Evolutionary conservation across 2,329 filamentous ascomycete genomes (phyloP), one percentile per base, ranked within the genome.

Genomic region (Sporothrix brunneoviolacea): DNA sequence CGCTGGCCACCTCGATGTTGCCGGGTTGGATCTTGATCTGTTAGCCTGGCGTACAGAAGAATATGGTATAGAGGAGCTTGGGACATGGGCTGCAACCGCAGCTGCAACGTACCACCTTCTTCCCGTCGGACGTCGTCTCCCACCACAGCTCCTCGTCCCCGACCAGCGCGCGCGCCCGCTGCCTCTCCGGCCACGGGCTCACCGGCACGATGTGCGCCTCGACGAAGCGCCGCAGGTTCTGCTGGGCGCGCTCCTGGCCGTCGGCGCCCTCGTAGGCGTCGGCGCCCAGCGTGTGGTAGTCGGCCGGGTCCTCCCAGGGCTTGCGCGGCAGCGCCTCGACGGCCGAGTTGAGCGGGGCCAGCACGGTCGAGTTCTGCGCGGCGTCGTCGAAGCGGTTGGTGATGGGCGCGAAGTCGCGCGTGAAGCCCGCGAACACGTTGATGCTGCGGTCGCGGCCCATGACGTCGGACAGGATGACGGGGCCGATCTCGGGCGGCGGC

Each of bases 281-380:
- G 2, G 76, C 73, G 0, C 88, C 89, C 4, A 86, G 69, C 1
- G 67, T 66, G 4, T 74, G 70, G 64, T 93, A 91, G 57, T 95
- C 90, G 47, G 76, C 68, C 0, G 86, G 80, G 55, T 91, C 73
- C 60, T 86, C 88, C 88, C 88, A 95, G 0, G 91, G 91, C 66
- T 96, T 97, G 47, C 85, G 76, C 1, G 90, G 87, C 21, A 97
- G 72, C 1, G 68, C 71, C 57, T 86, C 85, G 61, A 98, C 81
- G 3, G 84, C 89, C 16, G 79, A 82, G 72, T 98, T 97, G 48
- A 87, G 72, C 1, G 93, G 93, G 5, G 91, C 91, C 3, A 97
- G 80, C 21, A 97, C 82, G 2, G 90, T 96, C 15, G 87, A 87
- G 64, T 91, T 91, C 52, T 76, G 68, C 1, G 70, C 63, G 1